Base-by-base conservation (phyloP, 495 filamentous ascomycete genomes). In the Aspergillus haitiensis region DNA sequence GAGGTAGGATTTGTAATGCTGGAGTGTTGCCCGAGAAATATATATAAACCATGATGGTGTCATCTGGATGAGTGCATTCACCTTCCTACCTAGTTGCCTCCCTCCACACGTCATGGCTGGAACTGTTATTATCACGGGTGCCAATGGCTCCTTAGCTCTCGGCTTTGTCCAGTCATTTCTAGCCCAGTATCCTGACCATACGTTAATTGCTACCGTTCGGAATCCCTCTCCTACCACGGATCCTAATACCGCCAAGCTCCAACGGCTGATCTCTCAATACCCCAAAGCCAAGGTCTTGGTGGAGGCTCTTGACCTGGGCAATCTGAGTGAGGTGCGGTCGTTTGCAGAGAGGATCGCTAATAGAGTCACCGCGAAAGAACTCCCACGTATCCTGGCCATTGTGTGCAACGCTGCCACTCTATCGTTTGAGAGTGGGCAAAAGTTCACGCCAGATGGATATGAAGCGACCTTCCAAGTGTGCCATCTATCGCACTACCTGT, bases 401-500 rank as follows among this genome's bases (percentile, higher is more conserved):
- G 56, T 82, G 32, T 79, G 73, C 66, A 82, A 81, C 57, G 78
- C 80, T 0, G 75, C 69, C 58, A 72, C 73, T 32, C 77, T 73
- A 72, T 78, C 76, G 15, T 62, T 81, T 3, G 56, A 60, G 33
- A 33, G 44, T 16, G 66, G 69, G 12, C 64, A 68, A 53, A 71
- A 79, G 46, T 66, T 73, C 34, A 79, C 76, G 0, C 56, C 39
- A 2, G 78, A 80, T 56, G 72, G 74, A 6, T 71, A 70, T 16
- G 80, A 82, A 58, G 72, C 70, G 36, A 74, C 70, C 13, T 73
- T 81, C 13, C 75, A 79, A 54, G 72, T 81, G 13, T 71, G 67
- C 45, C 76, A 81, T 55, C 58, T 80, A 45, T 67, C 77, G 0
- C 77, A 81, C 53, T 73, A 66, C 13, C 67, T 79, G 1, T 53